Percentiles rank a stretch among this genome's conserved stretches.
phyloP scores from a whole-genome alignment of 2,329 filamentous ascomycete species.

The Colletotrichum scovillei region DNA sequence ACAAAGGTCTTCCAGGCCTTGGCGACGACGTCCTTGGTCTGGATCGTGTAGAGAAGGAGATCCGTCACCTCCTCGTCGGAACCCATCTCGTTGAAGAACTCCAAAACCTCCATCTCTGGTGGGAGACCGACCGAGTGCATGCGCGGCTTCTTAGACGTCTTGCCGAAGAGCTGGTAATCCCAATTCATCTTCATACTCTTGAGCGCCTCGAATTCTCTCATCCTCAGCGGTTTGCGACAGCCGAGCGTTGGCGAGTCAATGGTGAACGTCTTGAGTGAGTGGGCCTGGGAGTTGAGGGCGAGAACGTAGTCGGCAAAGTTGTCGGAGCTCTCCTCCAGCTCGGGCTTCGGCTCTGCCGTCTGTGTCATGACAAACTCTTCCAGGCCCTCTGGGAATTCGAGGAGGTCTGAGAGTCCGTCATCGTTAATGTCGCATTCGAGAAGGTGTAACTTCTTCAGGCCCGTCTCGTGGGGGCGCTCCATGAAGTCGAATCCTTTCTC shows the following conservation, averaged over 20 bases:
- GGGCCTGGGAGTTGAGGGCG: constrained; percentile 52
- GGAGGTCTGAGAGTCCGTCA: constrained; percentile 49
- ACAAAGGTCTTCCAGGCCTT: constrained; percentile 51
- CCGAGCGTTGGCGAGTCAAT: constrained; percentile 56
- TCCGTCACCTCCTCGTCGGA: constrained; percentile 60
- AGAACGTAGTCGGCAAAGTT: constrained; percentile 59
- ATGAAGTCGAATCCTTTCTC: constrained; percentile 59
- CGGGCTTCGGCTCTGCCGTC: constrained; percentile 49
- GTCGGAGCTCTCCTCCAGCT: constrained; percentile 59
- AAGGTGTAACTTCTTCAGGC: constrained; percentile 54
- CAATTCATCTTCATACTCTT: constrained; percentile 55
- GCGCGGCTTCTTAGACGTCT: constrained; percentile 55
- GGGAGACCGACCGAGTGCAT: constrained; percentile 59
- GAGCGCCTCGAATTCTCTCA: constrained; percentile 56
- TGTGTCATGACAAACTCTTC: constrained; percentile 61
- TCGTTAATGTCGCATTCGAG: constrained; percentile 64
- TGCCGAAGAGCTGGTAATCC: constrained; percentile 62
- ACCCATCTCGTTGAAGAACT: constrained; percentile 58
- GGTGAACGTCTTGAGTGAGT: constrained; percentile 56
- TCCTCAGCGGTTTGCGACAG: constrained; percentile 52
- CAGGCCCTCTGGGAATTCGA: constrained; percentile 56
- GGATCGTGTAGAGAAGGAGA: constrained; percentile 53
- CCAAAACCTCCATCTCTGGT: constrained; percentile 56
- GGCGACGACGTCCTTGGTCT: constrained; percentile 51
- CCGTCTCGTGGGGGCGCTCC: constrained; percentile 59